Percentiles rank a stretch among this genome's conserved stretches.
These are phyloP conservation scores for Melanogaster broomeanus DNA, from an alignment of 768 basidiomycete species.

Conservation along the genomic window DNA sequence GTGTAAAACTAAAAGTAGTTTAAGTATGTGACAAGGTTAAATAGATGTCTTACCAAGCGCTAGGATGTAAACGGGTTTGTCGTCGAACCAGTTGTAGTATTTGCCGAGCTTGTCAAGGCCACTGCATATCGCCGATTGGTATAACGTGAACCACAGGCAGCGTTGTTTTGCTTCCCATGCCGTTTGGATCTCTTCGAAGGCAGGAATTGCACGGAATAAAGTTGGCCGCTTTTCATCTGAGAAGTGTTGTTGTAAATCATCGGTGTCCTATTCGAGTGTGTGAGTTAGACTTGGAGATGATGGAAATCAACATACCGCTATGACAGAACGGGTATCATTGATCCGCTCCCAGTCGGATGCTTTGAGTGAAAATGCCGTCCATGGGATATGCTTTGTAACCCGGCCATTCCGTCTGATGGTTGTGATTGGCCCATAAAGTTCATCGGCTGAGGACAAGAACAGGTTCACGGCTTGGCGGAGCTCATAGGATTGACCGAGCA, in stretches of 20 bases:
- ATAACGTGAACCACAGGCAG: constrained; percentile 10
- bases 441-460: constrained; percentile 7
- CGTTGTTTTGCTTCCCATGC: constrained; percentile 28
- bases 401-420: no score
- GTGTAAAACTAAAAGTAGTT: constrained; percentile 23
- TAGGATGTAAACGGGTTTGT: constrained; percentile 17
- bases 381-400: no score
- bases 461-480: constrained; percentile 17
- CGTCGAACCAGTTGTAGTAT: constrained; percentile 18
- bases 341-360: no score
- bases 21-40: background rate
- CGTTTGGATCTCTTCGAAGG: constrained; percentile 27
- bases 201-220: constrained; percentile 27
- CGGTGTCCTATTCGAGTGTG: constrained; percentile 9
- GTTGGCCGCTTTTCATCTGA: constrained; percentile 25
- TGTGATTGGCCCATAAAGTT: no score
- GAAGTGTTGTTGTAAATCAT: constrained; percentile 29
- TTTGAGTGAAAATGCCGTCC: no score
- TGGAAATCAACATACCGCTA: no score
- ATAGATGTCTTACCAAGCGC: constrained; percentile 22
- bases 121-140: constrained; percentile 15
- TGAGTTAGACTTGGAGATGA: no score
- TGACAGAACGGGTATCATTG: no score
- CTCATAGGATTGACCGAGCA: constrained; percentile 18
- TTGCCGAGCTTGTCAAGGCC: constrained; percentile 27